Evolutionary conservation across 2,329 filamentous ascomycete genomes (phyloP).

Genomic region (Sporothrix euskadiensis): DNA sequence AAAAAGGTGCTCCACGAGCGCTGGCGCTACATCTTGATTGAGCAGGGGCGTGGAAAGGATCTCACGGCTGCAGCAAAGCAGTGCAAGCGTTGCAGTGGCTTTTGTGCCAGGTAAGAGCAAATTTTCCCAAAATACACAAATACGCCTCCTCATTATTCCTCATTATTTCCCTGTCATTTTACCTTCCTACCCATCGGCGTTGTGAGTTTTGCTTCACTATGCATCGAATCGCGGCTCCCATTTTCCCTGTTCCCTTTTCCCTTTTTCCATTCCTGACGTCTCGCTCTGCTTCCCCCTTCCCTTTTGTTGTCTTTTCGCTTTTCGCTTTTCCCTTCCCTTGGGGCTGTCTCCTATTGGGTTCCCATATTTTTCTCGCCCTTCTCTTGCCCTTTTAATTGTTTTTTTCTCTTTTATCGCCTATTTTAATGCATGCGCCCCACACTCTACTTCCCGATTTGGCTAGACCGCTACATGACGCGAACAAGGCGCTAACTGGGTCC

Average conservation of each 20-base stretch:
- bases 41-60: constrained; percentile 91
- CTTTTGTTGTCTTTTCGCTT: not conserved
- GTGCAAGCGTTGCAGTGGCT: constrained; percentile 88
- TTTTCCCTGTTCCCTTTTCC: not conserved
- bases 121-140: not conserved
- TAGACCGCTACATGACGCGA: constrained; percentile 29
- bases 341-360: constrained; percentile 10
- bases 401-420: constrained; percentile 30
- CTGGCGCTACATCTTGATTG: constrained; percentile 95
- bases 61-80: constrained; percentile 93
- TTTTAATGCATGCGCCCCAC: constrained; percentile 30
- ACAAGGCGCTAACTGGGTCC: constrained; percentile 32
- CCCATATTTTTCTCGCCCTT: constrained; percentile 11
- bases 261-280: constrained; percentile 1
- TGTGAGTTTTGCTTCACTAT: not conserved
- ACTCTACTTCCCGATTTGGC: constrained; percentile 26
- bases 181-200: not conserved
- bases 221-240: not conserved
- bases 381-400: constrained; percentile 24
- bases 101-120: constrained; percentile 78
- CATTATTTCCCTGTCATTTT: not conserved
- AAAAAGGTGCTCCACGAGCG: constrained; percentile 94
- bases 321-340: not conserved
- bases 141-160: not conserved
- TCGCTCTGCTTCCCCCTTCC: not conserved